These are phyloP conservation scores for Fusarium cyanostomum DNA, from an alignment of 2,329 filamentous ascomycete genomes.

Conservation along the genomic window DNA sequence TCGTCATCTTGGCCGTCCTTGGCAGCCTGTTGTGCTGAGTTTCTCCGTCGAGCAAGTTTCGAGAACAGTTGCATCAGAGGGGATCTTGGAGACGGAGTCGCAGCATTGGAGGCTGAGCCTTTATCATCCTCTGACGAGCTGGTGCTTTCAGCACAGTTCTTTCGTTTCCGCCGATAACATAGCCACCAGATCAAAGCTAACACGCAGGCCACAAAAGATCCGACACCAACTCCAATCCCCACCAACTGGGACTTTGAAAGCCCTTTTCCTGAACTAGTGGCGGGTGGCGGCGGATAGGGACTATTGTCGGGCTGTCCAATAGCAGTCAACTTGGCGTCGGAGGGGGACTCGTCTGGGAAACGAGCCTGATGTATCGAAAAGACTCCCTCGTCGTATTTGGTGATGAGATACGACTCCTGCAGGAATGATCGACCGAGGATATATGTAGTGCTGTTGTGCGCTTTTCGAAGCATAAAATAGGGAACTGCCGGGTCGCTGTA, in stretches of 20 bases:
- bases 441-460: slow-evolving; percentile 62
- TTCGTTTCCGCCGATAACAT: slow-evolving; percentile 49
- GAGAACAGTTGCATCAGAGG: slow-evolving; percentile 49
- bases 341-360: slow-evolving; percentile 57
- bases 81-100: slow-evolving; percentile 38
- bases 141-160: slow-evolving; percentile 28
- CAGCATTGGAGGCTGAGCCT: slow-evolving; percentile 48
- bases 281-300: slow-evolving; percentile 54
- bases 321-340: slow-evolving; percentile 52
- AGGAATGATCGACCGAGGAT: slow-evolving; percentile 75
- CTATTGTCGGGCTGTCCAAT: slow-evolving; percentile 57
- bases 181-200: slow-evolving; percentile 46
- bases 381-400: slow-evolving; percentile 61
- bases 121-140: slow-evolving; percentile 48
- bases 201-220: slow-evolving; percentile 46
- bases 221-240: slow-evolving; percentile 58
- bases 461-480: slow-evolving; percentile 74
- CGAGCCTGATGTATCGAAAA: slow-evolving; percentile 66
- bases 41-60: slow-evolving; percentile 52
- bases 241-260: slow-evolving; percentile 55
- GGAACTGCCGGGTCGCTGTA: slow-evolving; percentile 58
- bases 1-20: slow-evolving; percentile 37
- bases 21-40: slow-evolving; percentile 36
- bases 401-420: slow-evolving; percentile 72
- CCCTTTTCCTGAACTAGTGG: slow-evolving; percentile 21